Evolutionary conservation across 108 stramenopile genomes (phyloP).

Genomic region (Nannochloropsis granulata): DNA sequence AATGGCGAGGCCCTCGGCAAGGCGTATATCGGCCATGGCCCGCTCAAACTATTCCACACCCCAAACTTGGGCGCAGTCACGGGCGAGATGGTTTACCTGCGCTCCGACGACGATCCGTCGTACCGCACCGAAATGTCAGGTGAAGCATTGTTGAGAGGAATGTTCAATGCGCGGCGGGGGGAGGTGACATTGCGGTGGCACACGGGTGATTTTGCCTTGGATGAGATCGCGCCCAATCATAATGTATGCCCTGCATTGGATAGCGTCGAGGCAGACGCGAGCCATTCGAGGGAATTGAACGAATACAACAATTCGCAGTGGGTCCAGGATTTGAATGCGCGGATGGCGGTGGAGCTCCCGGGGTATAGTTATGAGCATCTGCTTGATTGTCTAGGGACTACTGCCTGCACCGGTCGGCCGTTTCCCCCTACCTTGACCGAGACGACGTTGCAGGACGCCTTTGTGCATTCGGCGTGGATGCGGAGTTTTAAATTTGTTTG

Average conservation of each 20-base stretch:
- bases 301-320: background rate
- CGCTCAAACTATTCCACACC: constrained; percentile 12
- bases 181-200: constrained; percentile 23
- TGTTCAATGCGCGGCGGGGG: constrained; percentile 19
- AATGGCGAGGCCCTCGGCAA: constrained; percentile 20
- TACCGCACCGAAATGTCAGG: constrained; percentile 37
- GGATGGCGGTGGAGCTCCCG: constrained; percentile 2
- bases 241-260: constrained; percentile 18
- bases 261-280: constrained; percentile 13
- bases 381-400: constrained; percentile 35
- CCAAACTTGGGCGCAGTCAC: constrained; percentile 7
- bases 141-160: constrained; percentile 14
- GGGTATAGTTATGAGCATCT: constrained; percentile 11
- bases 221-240: constrained; percentile 19
- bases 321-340: background rate
- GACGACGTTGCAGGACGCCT: constrained; percentile 2
- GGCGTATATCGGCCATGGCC: constrained; percentile 17
- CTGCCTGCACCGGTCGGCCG: constrained; percentile 27
- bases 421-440: constrained; percentile 15
- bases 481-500: background rate
- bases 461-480: background rate
- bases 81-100: constrained; percentile 18
- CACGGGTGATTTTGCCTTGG: constrained; percentile 27
- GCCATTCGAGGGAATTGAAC: background rate
- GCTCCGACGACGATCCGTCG: constrained; percentile 28